Base-by-base conservation (phyloP, 208 protist species). In the Trypanosoma grayi region DNA sequence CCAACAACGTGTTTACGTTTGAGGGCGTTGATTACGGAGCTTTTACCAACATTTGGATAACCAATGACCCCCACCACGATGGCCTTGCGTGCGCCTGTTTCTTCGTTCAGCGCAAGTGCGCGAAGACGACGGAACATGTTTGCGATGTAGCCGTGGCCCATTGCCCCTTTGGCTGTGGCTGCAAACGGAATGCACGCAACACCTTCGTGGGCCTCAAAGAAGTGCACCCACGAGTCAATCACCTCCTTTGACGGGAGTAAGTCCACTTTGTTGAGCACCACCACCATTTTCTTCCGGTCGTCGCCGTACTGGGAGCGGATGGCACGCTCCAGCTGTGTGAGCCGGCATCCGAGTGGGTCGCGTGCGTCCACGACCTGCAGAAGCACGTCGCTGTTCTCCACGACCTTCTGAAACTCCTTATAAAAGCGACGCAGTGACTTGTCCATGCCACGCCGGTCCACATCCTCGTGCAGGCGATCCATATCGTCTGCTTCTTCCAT, bases 21-120 rank as follows among this genome's bases (percentile, higher is more conserved):
- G n/a, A 99, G 80, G 0, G 90, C 88, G 68, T 99, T 99, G 66
- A 99, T 99, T 22, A 99, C 79, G 34, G 91, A 98, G 28, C 80
- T 94, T 77, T 99, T 99, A 22, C 93, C 98, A 8, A 99, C 98
- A 69, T 99, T 99, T 25, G 98, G 98, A 66, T 98, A 99, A 30
- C 98, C 98, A 79, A 98, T 98, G 31, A 98, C 94, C 45, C 98
- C 97, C 14, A 99, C 98, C 18, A 92, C 89, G 55, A 99, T 97
- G 5, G 85, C 60, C 61, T 91, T 95, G 65, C 86, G 84, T 9
- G 81, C 92, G 13, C 79, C 75, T 31, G 77, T 90, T 55, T 94
- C 86, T 6, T 83, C 78, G 33, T 69, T 93, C 33, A 73, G 46
- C 62, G 73, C 63, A 40, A 98, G 87, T 37, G 89, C 88, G 58